phyloP scores from a whole-genome alignment of 2,329 filamentous ascomycete genomes.

The Talaromyces albobiverticillius region DNA sequence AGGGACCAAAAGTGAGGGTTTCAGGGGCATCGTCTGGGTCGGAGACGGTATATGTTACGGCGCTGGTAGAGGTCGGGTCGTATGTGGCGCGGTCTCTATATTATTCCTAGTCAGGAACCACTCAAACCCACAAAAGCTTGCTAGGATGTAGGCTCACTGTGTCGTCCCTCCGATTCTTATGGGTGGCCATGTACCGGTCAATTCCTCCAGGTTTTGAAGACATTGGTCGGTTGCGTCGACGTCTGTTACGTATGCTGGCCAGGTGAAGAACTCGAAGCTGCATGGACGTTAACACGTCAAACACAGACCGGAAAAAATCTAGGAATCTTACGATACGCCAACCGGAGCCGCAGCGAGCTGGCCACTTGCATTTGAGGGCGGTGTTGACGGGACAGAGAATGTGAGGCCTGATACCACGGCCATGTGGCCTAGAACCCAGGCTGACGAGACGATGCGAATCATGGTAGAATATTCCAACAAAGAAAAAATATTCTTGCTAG shows the following conservation, averaged over 20 bases:
- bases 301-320: not conserved
- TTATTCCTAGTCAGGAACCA: not conserved
- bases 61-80: conserved; percentile 43
- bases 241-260: conserved; percentile 54
- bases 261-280: conserved; percentile 57
- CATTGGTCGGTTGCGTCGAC: conserved; percentile 52
- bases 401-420: conserved; percentile 22
- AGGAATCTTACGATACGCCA: conserved; percentile 48
- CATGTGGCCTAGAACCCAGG: not conserved
- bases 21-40: conserved; percentile 48
- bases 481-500: too few relatives aligned
- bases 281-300: too few relatives aligned
- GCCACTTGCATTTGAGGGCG: conserved; percentile 28
- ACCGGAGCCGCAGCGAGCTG: conserved; percentile 42
- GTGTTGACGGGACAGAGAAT: conserved; percentile 35
- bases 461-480: not conserved
- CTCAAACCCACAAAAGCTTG: not conserved
- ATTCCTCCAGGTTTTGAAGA: conserved; percentile 49
- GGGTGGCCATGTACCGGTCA: conserved; percentile 53
- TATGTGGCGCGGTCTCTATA: conserved; percentile 52
- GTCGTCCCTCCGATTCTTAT: conserved; percentile 60
- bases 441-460: not conserved
- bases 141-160: conserved; percentile 35
- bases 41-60: conserved; percentile 53
- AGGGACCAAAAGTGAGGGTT: conserved; percentile 52